Evolutionary conservation across 352 stramenopile species (phyloP).

Genomic region (Pythium apleroticum): DNA sequence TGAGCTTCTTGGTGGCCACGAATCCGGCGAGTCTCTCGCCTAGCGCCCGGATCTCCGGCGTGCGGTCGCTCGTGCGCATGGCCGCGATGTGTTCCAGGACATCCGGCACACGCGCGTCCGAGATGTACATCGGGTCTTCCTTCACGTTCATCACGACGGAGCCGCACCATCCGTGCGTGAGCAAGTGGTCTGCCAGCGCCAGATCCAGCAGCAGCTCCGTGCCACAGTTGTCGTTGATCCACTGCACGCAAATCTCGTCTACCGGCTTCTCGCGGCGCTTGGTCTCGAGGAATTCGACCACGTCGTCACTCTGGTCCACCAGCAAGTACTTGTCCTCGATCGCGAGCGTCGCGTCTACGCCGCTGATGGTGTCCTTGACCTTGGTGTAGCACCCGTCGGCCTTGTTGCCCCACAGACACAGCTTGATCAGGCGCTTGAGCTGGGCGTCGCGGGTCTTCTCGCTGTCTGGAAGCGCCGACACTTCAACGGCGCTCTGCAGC

Average conservation of each 20-base stretch:
- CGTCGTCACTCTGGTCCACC: conserved; percentile 52
- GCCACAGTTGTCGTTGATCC: conserved; percentile 81
- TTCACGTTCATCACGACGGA: conserved; percentile 78
- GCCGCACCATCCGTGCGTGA: conserved; percentile 46
- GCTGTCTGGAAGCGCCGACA: conserved; percentile 24
- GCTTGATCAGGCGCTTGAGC: conserved; percentile 60
- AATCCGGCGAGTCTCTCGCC: conserved; percentile 42
- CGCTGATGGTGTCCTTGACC: conserved; percentile 70
- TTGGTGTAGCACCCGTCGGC: conserved; percentile 74
- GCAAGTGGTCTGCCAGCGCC: conserved; percentile 60
- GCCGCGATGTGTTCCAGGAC: conserved; percentile 58
- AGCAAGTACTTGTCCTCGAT: conserved; percentile 63
- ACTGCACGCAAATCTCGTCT: conserved; percentile 39
- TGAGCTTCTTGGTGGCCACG: conserved; percentile 29
- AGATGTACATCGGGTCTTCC: conserved; percentile 76
- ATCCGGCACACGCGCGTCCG: conserved; percentile 60
- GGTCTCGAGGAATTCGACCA: conserved; percentile 43
- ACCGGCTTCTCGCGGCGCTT: background rate
- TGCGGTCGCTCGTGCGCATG: conserved; percentile 42
- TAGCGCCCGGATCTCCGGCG: conserved; percentile 44
- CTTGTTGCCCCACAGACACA: conserved; percentile 80
- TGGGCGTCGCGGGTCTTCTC: conserved; percentile 36
- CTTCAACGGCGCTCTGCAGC: conserved; percentile 50
- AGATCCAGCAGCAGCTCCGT: conserved; percentile 72
- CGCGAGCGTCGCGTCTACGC: conserved; percentile 45